phyloP scores from a whole-genome alignment of 75 land plant genomes.

The Selaginella tamariscina region DNA sequence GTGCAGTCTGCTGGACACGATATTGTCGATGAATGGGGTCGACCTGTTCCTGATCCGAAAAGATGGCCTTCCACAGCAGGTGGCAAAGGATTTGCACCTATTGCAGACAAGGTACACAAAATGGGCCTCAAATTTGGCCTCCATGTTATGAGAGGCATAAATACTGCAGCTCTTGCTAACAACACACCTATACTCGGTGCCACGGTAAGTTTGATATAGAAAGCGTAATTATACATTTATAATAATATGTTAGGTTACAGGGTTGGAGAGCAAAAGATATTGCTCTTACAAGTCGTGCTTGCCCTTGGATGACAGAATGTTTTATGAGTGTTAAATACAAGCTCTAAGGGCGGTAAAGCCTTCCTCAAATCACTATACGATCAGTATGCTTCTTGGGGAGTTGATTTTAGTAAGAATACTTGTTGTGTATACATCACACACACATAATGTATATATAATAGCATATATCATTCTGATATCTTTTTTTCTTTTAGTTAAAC shows the following conservation, averaged over 20 bases:
- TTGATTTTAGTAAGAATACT: conserved; percentile 56
- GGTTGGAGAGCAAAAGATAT: conserved; percentile 65
- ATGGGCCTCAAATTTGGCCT: conserved; percentile 22
- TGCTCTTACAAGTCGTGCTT: conserved; percentile 40
- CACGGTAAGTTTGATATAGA: background rate
- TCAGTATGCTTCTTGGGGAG: conserved; percentile 92
- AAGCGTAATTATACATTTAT: background rate
- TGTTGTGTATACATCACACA: background rate
- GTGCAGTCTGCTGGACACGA: conserved; percentile 8
- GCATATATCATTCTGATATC: too few species aligned
- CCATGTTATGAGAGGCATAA: conserved; percentile 20
- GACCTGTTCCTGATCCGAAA: conserved; percentile 16
- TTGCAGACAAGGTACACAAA: conserved; percentile 16
- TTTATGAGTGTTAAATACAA: conserved; percentile 69
- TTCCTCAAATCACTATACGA: conserved; percentile 68
- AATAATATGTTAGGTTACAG: too few species aligned
- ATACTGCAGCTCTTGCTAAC: conserved; percentile 11
- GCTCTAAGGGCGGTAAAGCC: conserved; percentile 55
- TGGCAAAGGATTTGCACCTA: conserved; percentile 14
- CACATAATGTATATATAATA: too few species aligned
- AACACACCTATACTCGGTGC: conserved; percentile 17
- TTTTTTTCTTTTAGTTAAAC: conserved; percentile 46
- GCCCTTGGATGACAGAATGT: conserved; percentile 72
- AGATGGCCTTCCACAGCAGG: conserved; percentile 19
- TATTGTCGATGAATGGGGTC: conserved; percentile 15